Evolutionary conservation across 305 asterid genomes (phyloP), one percentile per base, ranked within the genome.

Genomic region (Caryopteris hybrid): DNA sequence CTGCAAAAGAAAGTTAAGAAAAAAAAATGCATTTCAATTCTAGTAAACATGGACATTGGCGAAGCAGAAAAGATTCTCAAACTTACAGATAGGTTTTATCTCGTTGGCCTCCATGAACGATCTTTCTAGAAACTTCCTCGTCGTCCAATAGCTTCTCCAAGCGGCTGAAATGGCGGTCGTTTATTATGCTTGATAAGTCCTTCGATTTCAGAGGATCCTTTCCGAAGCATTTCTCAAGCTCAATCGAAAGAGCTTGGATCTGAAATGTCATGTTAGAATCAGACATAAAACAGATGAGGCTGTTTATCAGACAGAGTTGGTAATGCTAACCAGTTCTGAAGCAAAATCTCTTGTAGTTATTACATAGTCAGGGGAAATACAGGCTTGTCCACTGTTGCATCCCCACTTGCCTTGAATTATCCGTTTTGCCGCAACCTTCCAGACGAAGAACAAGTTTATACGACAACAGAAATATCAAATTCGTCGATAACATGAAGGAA

Each of bases 331-430:
- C 85, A 91, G 51, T 69, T 79, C 64, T 39, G 87, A 58, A 72
- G 91, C 90, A 78, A 48, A 74, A 1, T 77, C 87, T 65, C 79
- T 81, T 5, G 97, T 82, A 18, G 96, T 91, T 53, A 91, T 63
- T 9, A 85, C 17, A 45, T 91, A 91, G 78, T 91, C 97, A 17
- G 97, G 95, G 13, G 96, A 54, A 51, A 91, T 33, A 70, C 97
- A 91, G 22, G 97, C 86, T 74, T 91, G 97, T 61, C 97, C 97
- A 8, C 68, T 88, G 66, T 91, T 91, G 75, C 91, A 79, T 64
- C 91, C 90, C 97, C 97, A 91, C 75, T 91, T 91, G 68, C 96
- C 97, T 14, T 80, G 83, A 67, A 86, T 88, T 63, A 91, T 86
- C 61, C 97, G 83, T 68, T 90, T 78, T 21, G 78, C 85, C 3